These are phyloP conservation scores for Ophiosphaerella herpotricha DNA, from an alignment of 2,329 filamentous ascomycete species.

Conservation along the genomic window DNA sequence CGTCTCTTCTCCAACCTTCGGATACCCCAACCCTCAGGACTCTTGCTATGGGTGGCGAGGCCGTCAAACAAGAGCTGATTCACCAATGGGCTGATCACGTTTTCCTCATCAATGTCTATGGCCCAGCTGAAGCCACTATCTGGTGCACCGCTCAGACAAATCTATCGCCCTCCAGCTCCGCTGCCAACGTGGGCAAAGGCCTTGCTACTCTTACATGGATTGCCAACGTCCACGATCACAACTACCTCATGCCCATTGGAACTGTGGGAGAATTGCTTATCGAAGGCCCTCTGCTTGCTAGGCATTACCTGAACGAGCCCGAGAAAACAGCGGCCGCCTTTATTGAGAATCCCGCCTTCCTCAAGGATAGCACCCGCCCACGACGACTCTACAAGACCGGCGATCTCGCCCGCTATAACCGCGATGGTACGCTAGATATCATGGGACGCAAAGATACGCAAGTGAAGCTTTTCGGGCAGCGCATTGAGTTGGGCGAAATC, in stretches of 20 bases:
- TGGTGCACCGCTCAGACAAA: conserved; percentile 32
- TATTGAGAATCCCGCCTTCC: conserved; percentile 25
- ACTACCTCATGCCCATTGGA: conserved; percentile 15
- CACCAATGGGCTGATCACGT: conserved; percentile 43
- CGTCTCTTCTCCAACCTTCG: conserved; percentile 3
- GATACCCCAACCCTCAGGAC: conserved; percentile 3
- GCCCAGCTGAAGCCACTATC: conserved; percentile 46
- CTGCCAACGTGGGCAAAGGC: conserved; percentile 51
- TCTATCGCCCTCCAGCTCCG: conserved; percentile 22
- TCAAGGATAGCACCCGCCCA: conserved; percentile 7
- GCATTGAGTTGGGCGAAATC: conserved; percentile 48
- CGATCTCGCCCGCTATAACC: neutral
- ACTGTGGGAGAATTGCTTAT: conserved; percentile 57
- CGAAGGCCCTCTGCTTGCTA: conserved; percentile 54
- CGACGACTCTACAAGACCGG: conserved; percentile 4
- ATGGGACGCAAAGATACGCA: conserved; percentile 23
- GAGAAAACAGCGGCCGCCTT: conserved; percentile 36
- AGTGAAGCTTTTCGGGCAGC: conserved; percentile 44
- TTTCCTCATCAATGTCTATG: conserved; percentile 47
- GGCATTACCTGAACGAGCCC: conserved; percentile 27
- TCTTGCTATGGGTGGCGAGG: conserved; percentile 11
- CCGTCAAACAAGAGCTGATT: conserved; percentile 23
- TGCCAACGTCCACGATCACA: conserved; percentile 17
- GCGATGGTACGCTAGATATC: conserved; percentile 15
- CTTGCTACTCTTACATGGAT: conserved; percentile 47